Evolutionary conservation across 345 rosid genomes (phyloP).

Genomic region (Iberis pinnata): DNA sequence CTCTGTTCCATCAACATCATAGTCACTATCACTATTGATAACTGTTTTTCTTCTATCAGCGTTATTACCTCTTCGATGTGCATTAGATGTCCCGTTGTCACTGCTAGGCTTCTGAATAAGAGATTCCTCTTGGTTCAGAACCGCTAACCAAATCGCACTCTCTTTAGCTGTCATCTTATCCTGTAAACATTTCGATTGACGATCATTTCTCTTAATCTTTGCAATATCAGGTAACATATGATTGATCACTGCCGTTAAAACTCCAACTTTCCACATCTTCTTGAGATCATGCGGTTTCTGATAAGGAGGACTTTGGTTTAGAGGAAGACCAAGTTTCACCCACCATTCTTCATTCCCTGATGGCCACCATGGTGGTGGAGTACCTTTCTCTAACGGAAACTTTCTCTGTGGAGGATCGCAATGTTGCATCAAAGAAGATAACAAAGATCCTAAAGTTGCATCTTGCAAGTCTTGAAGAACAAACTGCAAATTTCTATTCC

Average conservation of each 20-base stretch:
- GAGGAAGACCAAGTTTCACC: slow-evolving; percentile 55
- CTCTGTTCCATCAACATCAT: slow-evolving; percentile 74
- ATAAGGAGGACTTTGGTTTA: slow-evolving; percentile 74
- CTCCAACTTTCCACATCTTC: slow-evolving; percentile 99
- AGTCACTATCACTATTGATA: slow-evolving; percentile 61
- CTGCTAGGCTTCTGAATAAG: slow-evolving; percentile 69
- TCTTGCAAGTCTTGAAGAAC: slow-evolving; percentile 89
- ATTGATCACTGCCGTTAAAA: slow-evolving; percentile 87
- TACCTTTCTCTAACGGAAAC: slow-evolving; percentile 81
- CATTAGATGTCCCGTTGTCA: slow-evolving; percentile 74
- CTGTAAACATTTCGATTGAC: slow-evolving; percentile 95
- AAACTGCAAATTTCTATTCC: slow-evolving; percentile 52
- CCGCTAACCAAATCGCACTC: slow-evolving; percentile 96
- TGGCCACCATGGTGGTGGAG: slow-evolving; percentile 99
- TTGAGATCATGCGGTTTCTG: slow-evolving; percentile 95
- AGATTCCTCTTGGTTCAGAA: slow-evolving; percentile 79
- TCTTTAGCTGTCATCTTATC: slow-evolving; percentile 99
- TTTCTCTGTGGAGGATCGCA: slow-evolving; percentile 98
- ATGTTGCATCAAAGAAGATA: slow-evolving; percentile 97
- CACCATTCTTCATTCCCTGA: slow-evolving; percentile 93
- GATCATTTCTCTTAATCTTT: slow-evolving; percentile 85
- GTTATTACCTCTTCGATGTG: slow-evolving; percentile 35
- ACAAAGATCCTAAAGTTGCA: slow-evolving; percentile 91
- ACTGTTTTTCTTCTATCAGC: slow-evolving; percentile 42
- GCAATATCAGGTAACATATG: slow-evolving; percentile 97